phyloP scores from a whole-genome alignment of 1,139 yeast species.

The Kluyveromyces sp. region DNA sequence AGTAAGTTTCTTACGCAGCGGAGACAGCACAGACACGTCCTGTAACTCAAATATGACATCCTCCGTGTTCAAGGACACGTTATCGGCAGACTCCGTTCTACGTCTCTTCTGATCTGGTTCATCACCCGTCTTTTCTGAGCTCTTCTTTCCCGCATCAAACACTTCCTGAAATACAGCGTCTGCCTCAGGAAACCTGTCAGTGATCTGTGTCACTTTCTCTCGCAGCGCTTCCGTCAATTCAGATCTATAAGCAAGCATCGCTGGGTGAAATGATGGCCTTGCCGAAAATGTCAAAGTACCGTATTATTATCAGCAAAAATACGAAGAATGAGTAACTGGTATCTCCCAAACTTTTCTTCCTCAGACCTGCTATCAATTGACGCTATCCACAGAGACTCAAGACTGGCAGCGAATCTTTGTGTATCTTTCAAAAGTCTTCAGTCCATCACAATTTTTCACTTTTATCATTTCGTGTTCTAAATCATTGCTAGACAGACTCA shows the following conservation, averaged over 20 bases:
- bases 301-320: background rate
- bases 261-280: background rate
- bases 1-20: slow-evolving; percentile 42
- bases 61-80: slow-evolving; percentile 31
- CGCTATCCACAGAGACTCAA: too few relatives aligned
- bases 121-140: background rate
- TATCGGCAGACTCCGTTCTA: slow-evolving; percentile 14
- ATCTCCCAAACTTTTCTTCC: too few relatives aligned
- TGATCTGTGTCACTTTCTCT: slow-evolving; percentile 24
- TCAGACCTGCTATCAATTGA: too few relatives aligned
- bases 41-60: slow-evolving; percentile 38
- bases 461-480: background rate
- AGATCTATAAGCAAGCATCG: slow-evolving; percentile 13
- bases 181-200: slow-evolving; percentile 20
- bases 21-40: slow-evolving; percentile 45
- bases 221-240: slow-evolving; percentile 18
- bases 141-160: slow-evolving; percentile 23
- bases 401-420: too few relatives aligned
- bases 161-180: slow-evolving; percentile 21
- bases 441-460: background rate
- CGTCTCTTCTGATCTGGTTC: slow-evolving; percentile 12
- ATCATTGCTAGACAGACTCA: background rate
- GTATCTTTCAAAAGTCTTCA: too few relatives aligned
- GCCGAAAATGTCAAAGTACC: background rate
- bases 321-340: background rate